These are phyloP conservation scores for Betula pendula DNA, from an alignment of 306 rosid genomes.

Conservation along the genomic window DNA sequence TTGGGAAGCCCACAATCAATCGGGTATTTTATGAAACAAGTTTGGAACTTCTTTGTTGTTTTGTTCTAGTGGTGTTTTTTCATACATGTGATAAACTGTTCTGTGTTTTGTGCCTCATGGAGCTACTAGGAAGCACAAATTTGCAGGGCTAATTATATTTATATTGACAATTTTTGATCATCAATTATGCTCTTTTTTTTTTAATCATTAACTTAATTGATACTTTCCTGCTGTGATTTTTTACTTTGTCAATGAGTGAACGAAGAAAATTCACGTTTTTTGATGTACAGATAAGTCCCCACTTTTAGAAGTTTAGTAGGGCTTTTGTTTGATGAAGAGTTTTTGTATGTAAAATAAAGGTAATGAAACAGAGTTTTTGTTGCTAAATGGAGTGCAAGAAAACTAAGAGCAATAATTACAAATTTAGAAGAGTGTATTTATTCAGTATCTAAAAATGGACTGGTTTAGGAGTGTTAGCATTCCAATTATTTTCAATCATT, in stretches of 20 bases:
- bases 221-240: background rate
- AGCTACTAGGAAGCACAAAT: background rate
- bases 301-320: background rate
- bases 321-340: no score
- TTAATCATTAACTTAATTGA: background rate
- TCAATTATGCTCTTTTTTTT: background rate
- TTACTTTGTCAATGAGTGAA: background rate
- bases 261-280: background rate
- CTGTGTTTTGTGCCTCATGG: background rate
- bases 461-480: background rate
- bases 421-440: background rate
- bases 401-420: background rate
- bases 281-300: background rate
- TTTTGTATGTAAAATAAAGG: background rate
- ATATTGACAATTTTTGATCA: background rate
- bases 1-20: background rate
- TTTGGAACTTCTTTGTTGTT: background rate
- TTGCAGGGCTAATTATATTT: background rate
- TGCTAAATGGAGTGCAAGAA: no score
- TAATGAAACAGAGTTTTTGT: background rate
- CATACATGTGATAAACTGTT: background rate
- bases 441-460: background rate
- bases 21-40: background rate
- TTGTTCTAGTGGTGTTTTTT: background rate
- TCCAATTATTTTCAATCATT: background rate